Evolutionary conservation across 495 filamentous ascomycete genomes (phyloP), one percentile per base, ranked within the genome.

Genomic region (Hyphodiscus hymeniophilus): DNA sequence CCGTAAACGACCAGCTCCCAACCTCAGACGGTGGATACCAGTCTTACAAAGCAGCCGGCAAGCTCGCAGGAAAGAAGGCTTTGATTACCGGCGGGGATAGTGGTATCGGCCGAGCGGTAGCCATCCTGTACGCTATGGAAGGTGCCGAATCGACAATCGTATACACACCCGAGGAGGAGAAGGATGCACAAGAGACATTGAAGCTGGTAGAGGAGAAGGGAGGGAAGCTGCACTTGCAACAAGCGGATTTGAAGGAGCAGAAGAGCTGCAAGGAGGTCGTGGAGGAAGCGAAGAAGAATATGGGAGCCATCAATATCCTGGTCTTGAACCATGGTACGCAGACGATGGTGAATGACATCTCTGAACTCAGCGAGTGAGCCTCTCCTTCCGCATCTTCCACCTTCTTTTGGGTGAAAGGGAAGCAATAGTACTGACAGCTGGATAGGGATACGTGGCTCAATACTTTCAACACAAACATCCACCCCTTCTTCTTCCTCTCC

Each of bases 51-150:
- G 77, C 87, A 11, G 84, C 88, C 10, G 82, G 80, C 31, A 94
- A 94, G 66, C 74, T 92, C 1, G 57, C 69, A 47, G 82, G 77
- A 50, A 86, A 84, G 62, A 82, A 79, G 18, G 85, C 85, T 18
- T 64, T 92, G 28, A 92, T 92, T 55, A 90, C 86, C 1, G 86
- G 87, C 13, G 88, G 87, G 12, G 87, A 92, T 60, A 84, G 77
- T 5, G 86, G 87, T 13, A 92, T 92, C 56, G 86, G 88, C 13
- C 81, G 86, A 7, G 81, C 87, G 0, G 76, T 82, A 13, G 84
- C 87, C 0, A 79, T 91, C 13, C 70, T 94, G 0, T 91, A 81
- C 47, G 86, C 87, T 16, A 82, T 89, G 78, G 88, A 92, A 63
- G 88, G 87, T 3, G 86, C 87, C 11, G 78, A 83, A 36, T 78